phyloP scores from a whole-genome alignment of 2,329 filamentous ascomycete genomes.

The Aquanectria penicillioides region DNA sequence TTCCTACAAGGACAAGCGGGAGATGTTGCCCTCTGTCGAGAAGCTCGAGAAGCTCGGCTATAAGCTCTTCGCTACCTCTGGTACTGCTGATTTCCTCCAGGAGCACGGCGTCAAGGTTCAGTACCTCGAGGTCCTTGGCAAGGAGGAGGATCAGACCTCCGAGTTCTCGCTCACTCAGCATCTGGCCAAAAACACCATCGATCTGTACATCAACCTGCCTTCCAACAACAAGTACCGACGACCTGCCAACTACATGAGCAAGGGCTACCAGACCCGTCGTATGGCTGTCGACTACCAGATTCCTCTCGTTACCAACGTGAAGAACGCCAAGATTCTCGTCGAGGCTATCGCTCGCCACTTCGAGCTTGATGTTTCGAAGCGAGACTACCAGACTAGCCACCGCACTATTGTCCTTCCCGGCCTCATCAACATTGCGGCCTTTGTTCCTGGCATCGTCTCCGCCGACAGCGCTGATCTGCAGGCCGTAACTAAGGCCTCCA shows the following conservation, averaged over 20 bases:
- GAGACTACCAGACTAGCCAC: constrained; percentile 94
- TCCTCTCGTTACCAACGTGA: constrained; percentile 96
- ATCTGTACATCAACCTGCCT: constrained; percentile 99
- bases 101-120: constrained; percentile 93
- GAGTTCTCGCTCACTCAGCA: constrained; percentile 98
- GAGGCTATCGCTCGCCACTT: constrained; percentile 94
- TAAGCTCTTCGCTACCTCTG: constrained; percentile 95
- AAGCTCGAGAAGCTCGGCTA: constrained; percentile 92
- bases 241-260: constrained; percentile 98
- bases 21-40: constrained; percentile 92
- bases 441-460: constrained; percentile 77
- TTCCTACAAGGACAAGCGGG: constrained; percentile 96
- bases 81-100: constrained; percentile 95
- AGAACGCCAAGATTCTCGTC: constrained; percentile 97
- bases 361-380: constrained; percentile 81
- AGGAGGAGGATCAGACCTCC: constrained; percentile 86
- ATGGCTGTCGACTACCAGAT: constrained; percentile 99
- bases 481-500: constrained; percentile 76
- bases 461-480: constrained; percentile 74
- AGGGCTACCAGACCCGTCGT: constrained; percentile 93
- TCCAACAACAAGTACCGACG: constrained; percentile 97
- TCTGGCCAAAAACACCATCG: constrained; percentile 96
- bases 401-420: constrained; percentile 78
- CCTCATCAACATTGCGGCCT: constrained; percentile 81
- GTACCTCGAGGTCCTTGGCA: constrained; percentile 87